phyloP scores from a whole-genome alignment of 768 basidiomycete genomes.

The Lactarius vividus region DNA sequence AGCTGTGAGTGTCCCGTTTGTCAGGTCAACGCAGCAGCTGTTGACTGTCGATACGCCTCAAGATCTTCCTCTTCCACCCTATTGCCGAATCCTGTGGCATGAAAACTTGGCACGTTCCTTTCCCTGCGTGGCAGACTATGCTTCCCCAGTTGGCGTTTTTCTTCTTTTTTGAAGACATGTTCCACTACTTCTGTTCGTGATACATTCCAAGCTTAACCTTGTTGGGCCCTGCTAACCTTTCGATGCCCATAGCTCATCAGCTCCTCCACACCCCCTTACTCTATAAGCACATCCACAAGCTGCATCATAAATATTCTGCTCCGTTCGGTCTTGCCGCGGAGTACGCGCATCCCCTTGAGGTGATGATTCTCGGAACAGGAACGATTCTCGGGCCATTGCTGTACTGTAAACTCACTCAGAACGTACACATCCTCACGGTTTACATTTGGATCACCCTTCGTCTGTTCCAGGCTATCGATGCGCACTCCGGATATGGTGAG shows the following conservation, averaged over 20 bases:
- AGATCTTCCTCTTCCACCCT: conserved; percentile 93
- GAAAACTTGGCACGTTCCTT: conserved; percentile 90
- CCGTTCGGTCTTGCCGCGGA: conserved; percentile 98
- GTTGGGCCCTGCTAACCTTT: neutral
- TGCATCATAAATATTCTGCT: conserved; percentile 96
- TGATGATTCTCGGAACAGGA: conserved; percentile 90
- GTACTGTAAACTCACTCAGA: conserved; percentile 71
- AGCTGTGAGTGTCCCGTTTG: conserved; percentile 48
- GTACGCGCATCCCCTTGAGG: conserved; percentile 96
- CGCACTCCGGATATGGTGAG: conserved; percentile 92
- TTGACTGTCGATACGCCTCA: neutral
- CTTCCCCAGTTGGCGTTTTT: conserved; percentile 78
- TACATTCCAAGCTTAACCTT: neutral
- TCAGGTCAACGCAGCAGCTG: neutral
- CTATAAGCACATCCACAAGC: conserved; percentile 93
- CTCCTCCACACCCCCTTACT: conserved; percentile 80
- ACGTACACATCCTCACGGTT: conserved; percentile 90
- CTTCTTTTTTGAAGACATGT: conserved; percentile 95
- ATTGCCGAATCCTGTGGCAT: conserved; percentile 86
- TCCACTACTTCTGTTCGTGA: conserved; percentile 81
- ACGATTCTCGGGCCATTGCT: conserved; percentile 87
- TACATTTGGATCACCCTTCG: conserved; percentile 93
- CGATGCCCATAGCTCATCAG: conserved; percentile 64
- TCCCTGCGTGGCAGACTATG: conserved; percentile 71
- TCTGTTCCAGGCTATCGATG: conserved; percentile 95